Evolutionary conservation across 2,329 filamentous ascomycete species (phyloP).

Genomic region (Fusarium fujikuroi): DNA sequence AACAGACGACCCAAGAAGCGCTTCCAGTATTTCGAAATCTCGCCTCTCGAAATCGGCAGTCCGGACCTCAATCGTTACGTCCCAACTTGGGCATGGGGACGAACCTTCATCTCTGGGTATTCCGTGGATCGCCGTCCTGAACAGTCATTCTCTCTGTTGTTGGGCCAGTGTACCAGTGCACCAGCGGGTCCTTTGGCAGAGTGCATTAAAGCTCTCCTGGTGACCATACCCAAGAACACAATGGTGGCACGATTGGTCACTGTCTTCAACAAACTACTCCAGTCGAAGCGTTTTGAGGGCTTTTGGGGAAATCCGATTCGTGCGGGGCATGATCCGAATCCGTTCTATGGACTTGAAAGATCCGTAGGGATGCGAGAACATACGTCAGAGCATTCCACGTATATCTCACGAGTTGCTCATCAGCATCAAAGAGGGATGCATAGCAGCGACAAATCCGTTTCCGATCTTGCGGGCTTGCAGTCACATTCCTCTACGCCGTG

Average conservation of each 20-base stretch:
- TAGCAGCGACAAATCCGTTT: fast-evolving
- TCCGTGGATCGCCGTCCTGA: conserved; percentile 35
- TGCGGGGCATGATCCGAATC: conserved; percentile 40
- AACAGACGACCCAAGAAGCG: neutral
- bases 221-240: conserved; percentile 31
- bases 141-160: conserved; percentile 30
- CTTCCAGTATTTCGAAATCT: conserved; percentile 42
- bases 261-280: conserved; percentile 9
- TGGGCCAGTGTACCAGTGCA: conserved; percentile 39
- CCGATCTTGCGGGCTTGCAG: fast-evolving
- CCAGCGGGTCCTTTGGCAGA: conserved; percentile 31
- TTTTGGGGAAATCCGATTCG: conserved; percentile 41
- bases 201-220: conserved; percentile 33
- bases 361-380: neutral
- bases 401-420: fast-evolving
- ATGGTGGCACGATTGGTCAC: conserved; percentile 24
- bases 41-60: conserved; percentile 35
- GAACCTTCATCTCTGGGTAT: conserved; percentile 33
- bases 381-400: neutral
- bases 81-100: conserved; percentile 40
- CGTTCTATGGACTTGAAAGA: conserved; percentile 35
- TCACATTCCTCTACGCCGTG: neutral
- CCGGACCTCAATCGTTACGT: conserved; percentile 33
- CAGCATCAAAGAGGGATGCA: fast-evolving
- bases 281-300: conserved; percentile 28